Evolutionary conservation across 2,329 filamentous ascomycete species (phyloP), one percentile per base, ranked within the genome.

Genomic region (Fusarium mundagurra): DNA sequence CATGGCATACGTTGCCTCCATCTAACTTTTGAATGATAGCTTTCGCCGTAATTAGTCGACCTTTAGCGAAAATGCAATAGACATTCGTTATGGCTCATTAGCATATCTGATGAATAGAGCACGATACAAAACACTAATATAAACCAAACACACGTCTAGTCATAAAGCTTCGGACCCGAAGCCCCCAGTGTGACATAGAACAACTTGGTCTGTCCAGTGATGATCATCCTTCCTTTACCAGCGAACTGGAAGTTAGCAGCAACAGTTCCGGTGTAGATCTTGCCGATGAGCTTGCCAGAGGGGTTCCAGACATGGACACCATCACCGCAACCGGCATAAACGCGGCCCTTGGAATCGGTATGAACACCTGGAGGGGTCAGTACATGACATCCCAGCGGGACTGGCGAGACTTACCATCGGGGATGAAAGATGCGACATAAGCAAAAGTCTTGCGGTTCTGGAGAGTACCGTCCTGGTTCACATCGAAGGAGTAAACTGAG

Each of bases 371-470:
- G 1, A 10, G 5, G 13, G 12, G 22, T 73, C 18, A 64, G 36
- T n/a, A 43, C 6, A 14, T 24, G 20, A 9, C 9, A 22, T 17
- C 3, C 9, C 6, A 48, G 20, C 0, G 2, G 14, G 10, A 3
- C 9, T 6, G 20, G 6, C 1, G 27, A 48, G 45, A 76, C 80
- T 44, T 81, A 81, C 91, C 91, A 67, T 93, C 91, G 0, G 91
- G 89, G 8, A 90, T 82, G 5, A 88, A 87, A 2, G 83, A 77
- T 43, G 87, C 83, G 8, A 84, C 82, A 69, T 87, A 90, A 0
- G 91, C 90, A 75, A 93, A 92, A 0, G 86, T 84, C 63, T 86
- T 85, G 62, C 85, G 83, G 79, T 87, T 86, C 20, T 83, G 80
- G 18, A 81, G 85, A 0, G 85, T 87, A 24, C 86, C 86, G 48